Base-by-base conservation (phyloP, 1,139 yeast genomes). In the Debaryomyces singareniensis region DNA sequence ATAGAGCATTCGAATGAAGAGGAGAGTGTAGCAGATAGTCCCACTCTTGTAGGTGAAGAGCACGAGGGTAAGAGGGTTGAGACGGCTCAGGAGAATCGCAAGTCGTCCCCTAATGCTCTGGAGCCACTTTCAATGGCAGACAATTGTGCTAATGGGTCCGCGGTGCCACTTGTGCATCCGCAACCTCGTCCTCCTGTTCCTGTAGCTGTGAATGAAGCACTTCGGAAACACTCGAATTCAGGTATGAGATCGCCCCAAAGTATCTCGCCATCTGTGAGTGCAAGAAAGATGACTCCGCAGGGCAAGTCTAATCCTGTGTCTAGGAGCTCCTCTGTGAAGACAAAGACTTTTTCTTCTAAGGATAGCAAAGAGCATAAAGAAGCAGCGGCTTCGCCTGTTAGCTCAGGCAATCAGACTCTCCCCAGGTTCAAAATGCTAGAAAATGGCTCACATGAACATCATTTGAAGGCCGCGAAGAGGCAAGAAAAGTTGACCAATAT, bases 401-500 rank as follows among this genome's bases (percentile, higher is more conserved):
- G 24, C 3, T 35, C 38, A 11, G 7, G 9, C 21, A 7, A 7
- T 18, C 9, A 7, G n/a, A n/a, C 21, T 18, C n/a, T 18, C 7
- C 71, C 75, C 1, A 46, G 86, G 26, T 78, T 78, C 45, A 45
- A 55, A 24, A 58, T 77, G 50, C 52, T 61, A 31, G 86, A 78
- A 29, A 78, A 78, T 39, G 89, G 93, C 3, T 40, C 58, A 9
- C 97, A 89, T 53, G 85, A 77, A 44, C 97, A 89, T 55, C 77
- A 76, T 48, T 64, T 89, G 40, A 71, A 77, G 37, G 75, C 81
- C 27, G 79, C 89, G 7, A 78, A 80, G 47, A 71, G 97, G 41
- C 96, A 87, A 53, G 97, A 89, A 49, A 87, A 86, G 51, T 64
- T 89, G 29, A 73, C 86, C 13, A 78, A 78, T 38, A 84, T 89